These are phyloP conservation scores for Gonapodya prolifera DNA, from an alignment of 192 early-diverging fungal genomes.

Conservation along the genomic window DNA sequence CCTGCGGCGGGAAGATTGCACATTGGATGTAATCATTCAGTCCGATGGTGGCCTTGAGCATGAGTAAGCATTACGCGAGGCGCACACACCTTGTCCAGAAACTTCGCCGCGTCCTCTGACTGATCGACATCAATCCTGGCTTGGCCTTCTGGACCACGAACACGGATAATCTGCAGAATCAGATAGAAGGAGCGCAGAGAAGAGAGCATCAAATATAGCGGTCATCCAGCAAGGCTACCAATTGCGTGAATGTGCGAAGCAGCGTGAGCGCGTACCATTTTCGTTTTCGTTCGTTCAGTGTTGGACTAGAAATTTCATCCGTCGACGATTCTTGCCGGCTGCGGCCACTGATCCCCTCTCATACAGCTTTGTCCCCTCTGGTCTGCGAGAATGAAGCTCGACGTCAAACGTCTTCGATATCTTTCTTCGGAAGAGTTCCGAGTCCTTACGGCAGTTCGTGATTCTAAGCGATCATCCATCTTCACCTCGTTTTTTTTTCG, in stretches of 20 bases:
- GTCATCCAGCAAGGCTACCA: too few relatives aligned
- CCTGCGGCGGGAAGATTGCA: neutral
- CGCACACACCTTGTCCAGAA: slow-evolving; percentile 48
- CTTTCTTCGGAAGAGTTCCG: slow-evolving; percentile 88
- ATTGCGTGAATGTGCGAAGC: too few relatives aligned
- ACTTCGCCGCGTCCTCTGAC: slow-evolving; percentile 26
- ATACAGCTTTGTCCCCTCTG: neutral
- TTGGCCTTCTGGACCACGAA: slow-evolving; percentile 59
- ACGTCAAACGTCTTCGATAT: slow-evolving; percentile 89
- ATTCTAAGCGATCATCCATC: neutral
- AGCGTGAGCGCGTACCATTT: too few relatives aligned
- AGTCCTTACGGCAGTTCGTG: slow-evolving; percentile 77
- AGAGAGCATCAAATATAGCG: too few relatives aligned
- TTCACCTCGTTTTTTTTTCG: neutral
- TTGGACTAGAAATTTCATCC: too few relatives aligned
- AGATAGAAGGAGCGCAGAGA: too few relatives aligned
- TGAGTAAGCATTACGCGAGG: neutral
- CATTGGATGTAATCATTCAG: neutral
- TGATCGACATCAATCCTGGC: slow-evolving; percentile 45
- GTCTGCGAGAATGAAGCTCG: slow-evolving; percentile 66
- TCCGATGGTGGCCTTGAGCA: neutral
- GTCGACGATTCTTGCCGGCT: too few relatives aligned
- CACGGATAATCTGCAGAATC: slow-evolving; percentile 43
- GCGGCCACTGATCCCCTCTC: too few relatives aligned
- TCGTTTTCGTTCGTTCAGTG: too few relatives aligned